A percentile compares a stretch with the other conserved stretches of the same genome.
phyloP scores from a whole-genome alignment of 106 monocot genomes.

The Dioscorea dumetorum region DNA sequence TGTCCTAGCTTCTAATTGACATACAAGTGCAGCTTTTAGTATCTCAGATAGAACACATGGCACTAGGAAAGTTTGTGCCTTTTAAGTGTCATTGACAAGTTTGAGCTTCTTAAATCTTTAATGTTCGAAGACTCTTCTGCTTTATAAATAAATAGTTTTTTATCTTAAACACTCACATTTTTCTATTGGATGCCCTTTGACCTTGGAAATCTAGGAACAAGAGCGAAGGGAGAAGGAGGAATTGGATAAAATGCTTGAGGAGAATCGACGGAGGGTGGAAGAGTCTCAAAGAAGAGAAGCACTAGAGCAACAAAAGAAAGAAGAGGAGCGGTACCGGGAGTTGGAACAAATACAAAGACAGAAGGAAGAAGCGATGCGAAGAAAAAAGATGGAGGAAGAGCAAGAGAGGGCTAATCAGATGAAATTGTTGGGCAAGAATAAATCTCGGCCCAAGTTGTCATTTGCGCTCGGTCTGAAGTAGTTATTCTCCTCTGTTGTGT shows the following conservation, averaged over 20 bases:
- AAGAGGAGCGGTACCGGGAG: slow-evolving; percentile 87
- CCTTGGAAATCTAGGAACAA: slow-evolving; percentile 54
- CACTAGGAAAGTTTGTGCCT: no score
- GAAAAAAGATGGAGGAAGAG: slow-evolving; percentile 92
- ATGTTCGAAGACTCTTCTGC: no score
- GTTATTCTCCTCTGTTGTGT: no score
- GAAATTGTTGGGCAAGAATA: slow-evolving; percentile 92
- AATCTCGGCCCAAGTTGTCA: slow-evolving; percentile 83
- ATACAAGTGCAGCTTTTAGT: no score
- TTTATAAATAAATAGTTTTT: no score
- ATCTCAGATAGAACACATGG: no score
- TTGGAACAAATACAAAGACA: slow-evolving; percentile 71
- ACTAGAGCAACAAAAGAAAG: slow-evolving; percentile 74
- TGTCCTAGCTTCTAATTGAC: no score
- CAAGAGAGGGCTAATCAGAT: slow-evolving; percentile 79
- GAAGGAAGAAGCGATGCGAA: slow-evolving; percentile 85
- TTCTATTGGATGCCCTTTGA: not conserved
- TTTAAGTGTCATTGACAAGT: no score
- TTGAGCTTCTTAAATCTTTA: no score
- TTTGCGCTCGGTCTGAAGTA: slow-evolving; percentile 74
- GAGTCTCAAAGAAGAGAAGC: slow-evolving; percentile 84
- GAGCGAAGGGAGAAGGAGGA: slow-evolving; percentile 80
- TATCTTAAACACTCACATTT: not conserved
- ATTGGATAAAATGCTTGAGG: slow-evolving; percentile 87
- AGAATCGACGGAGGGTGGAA: slow-evolving; percentile 81